Percentiles rank a stretch among this genome's conserved stretches.
phyloP scores from a whole-genome alignment of 305 asterid genomes.

The Solanum hybrid region DNA sequence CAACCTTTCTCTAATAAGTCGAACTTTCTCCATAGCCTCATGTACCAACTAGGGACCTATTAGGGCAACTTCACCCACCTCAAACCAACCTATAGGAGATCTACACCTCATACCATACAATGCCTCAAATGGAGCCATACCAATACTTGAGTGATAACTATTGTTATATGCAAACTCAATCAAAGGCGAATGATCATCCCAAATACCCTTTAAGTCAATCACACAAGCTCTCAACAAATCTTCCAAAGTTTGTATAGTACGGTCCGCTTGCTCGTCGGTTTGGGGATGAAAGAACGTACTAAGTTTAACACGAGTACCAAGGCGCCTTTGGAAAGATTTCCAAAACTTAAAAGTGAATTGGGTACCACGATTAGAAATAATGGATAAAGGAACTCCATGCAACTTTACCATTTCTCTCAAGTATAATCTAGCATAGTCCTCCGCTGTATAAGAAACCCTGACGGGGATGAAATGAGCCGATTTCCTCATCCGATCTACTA shows the following conservation, averaged over 20 bases:
- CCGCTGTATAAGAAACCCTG: fast-evolving
- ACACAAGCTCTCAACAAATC: neutral
- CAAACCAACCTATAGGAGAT: neutral
- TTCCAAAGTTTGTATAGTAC: neutral
- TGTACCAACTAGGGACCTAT: neutral
- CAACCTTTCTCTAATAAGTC: neutral
- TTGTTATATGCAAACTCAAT: neutral
- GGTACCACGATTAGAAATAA: neutral
- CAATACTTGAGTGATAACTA: neutral
- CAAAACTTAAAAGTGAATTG: neutral
- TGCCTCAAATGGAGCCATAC: neutral
- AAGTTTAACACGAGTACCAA: neutral
- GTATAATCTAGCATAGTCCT: neutral
- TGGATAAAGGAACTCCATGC: neutral
- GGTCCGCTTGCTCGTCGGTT: neutral
- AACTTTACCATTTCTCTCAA: neutral
- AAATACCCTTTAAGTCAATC: neutral
- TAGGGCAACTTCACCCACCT: neutral
- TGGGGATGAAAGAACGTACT: neutral
- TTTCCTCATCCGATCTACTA: neutral
- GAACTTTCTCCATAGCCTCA: neutral
- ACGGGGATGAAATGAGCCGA: neutral
- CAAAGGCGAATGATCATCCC: neutral
- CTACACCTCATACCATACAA: neutral
- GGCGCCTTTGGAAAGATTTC: neutral